Base-by-base conservation (phyloP, 148 eudicot genomes). In the Rhododendron simsii region DNA sequence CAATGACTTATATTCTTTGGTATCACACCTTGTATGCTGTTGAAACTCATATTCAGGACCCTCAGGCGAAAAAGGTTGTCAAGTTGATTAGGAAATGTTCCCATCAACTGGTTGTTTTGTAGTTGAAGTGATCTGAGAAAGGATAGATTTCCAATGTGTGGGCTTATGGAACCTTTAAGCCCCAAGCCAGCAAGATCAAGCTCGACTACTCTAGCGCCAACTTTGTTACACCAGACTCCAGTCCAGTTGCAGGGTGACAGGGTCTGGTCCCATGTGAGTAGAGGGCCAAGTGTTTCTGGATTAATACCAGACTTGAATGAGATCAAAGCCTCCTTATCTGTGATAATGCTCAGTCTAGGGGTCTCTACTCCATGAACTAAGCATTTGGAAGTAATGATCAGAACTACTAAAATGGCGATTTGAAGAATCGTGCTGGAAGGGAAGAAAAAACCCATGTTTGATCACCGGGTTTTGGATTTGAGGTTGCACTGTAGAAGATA, bases 211-310 rank as follows among this genome's bases (percentile, higher is more conserved):
- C 91, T 82, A 14, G 48, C 41, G 12, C 87, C 84, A 77, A 69
- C 39, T 78, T 44, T 74, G 81, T 84, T 53, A 50, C 89, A 90
- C 33, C 59, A 33, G 61, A 90, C 89, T 35, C 89, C 39, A 2
- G 89, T 83, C 91, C 91, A 90, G 82, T 90, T 87, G 76, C 91
- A 90, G 51, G 88, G 91, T n/a, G 89, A 86, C 26, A 75, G 63
- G 78, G 78, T 84, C 80, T 83, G 85, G 21, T 84, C 77, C 91
- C 91, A 90, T 0, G 63, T 57, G 21, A 57, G 21, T 57, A 57
- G 63, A 57, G 63, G 63, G 63, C 21, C 63, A 18, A 57, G 63
- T 57, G 7, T 57, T 57, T 57, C 63, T 4, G 21, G 23, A 57
- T 57, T 5, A 18, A 57, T 82, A 63, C 69, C 28, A 9, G 69